These are phyloP conservation scores for Paradendryphiella salina DNA, from an alignment of 2,329 filamentous ascomycete species.

Conservation along the genomic window DNA sequence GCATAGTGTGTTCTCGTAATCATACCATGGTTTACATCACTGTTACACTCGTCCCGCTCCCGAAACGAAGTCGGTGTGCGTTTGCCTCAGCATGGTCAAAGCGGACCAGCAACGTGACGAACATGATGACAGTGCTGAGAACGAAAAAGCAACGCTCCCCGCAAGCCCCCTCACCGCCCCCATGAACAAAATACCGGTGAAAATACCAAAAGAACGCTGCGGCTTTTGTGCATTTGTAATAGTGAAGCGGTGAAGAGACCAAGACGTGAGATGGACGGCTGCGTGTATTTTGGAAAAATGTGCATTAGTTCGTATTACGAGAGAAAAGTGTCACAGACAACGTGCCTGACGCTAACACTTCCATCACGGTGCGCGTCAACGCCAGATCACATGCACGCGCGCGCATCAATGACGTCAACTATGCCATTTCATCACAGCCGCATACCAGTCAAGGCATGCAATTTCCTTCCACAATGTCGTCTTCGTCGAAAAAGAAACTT, in stretches of 20 bases:
- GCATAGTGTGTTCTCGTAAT: conserved; percentile 13
- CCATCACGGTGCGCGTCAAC: conserved; percentile 7
- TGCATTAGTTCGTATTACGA: too few relatives aligned
- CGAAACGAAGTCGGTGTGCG: not conserved
- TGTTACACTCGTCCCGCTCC: not conserved
- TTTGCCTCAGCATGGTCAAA: too few relatives aligned
- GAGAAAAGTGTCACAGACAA: not conserved
- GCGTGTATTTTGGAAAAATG: not conserved
- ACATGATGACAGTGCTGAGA: too few relatives aligned
- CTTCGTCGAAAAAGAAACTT: not conserved
- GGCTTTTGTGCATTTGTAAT: too few relatives aligned
- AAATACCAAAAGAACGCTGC: too few relatives aligned
- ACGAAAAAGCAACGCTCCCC: too few relatives aligned
- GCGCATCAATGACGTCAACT: conserved; percentile 9
- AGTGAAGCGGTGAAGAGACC: too few relatives aligned
- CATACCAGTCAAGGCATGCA: not conserved
- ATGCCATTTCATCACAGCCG: not conserved
- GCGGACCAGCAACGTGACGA: too few relatives aligned
- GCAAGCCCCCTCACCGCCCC: too few relatives aligned
- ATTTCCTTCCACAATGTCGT: not conserved
- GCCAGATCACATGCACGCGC: conserved; percentile 14
- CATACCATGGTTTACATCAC: not conserved
- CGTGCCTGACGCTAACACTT: not conserved
- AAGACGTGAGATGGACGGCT: not conserved
- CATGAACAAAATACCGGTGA: too few relatives aligned